Evolutionary conservation across 2,329 filamentous ascomycete species (phyloP), one percentile per base, ranked within the genome.

Genomic region (Stachybotrys echinatus): DNA sequence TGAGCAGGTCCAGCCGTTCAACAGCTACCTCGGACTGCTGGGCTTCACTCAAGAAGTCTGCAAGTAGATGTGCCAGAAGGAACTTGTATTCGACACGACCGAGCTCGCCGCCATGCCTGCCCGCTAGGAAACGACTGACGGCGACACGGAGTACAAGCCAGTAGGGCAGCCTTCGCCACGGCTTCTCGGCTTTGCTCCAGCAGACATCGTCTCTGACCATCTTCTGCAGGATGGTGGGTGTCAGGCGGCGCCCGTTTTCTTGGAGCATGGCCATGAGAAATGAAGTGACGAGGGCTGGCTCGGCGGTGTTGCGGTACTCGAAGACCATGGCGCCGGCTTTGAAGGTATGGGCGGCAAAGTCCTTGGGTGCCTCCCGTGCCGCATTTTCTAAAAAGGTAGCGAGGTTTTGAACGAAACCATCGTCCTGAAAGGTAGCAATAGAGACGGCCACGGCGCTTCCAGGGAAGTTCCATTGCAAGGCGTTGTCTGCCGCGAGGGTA

Each of bases 141-240:
- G 73, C 70, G 7, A 88, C 83, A 1, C 83, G 78, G 14, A 88
- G 61, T 1, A 83, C 68, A 0, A 89, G 74, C 77, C 83, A 89
- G 47, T 79, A 74, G 0, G 85, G 76, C 5, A 77, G 75, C 38
- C 86, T 68, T 20, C 85, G 74, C 85, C 85, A 89, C 0, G 84
- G 85, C 2, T 68, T 65, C 2, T 72, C 64, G 0, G 74, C 70
- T 1, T 74, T 62, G 2, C 66, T 60, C 65, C 79, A 78, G 21
- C 72, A 73, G 0, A 87, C 77, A 22, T 86, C 82, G 47, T 88
- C 85, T 2, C 80, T 73, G 1, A 87, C 74, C 12, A 57, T 73
- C 60, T 89, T 89, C 1, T 70, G 68, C 1, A 86, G 60, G 0
- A 72, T 22, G 0, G 65, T 57, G 0, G 74, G 65, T 2, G 64